These are phyloP conservation scores for Boletus subcaerulescens DNA, from an alignment of 768 basidiomycete genomes.

Conservation along the genomic window DNA sequence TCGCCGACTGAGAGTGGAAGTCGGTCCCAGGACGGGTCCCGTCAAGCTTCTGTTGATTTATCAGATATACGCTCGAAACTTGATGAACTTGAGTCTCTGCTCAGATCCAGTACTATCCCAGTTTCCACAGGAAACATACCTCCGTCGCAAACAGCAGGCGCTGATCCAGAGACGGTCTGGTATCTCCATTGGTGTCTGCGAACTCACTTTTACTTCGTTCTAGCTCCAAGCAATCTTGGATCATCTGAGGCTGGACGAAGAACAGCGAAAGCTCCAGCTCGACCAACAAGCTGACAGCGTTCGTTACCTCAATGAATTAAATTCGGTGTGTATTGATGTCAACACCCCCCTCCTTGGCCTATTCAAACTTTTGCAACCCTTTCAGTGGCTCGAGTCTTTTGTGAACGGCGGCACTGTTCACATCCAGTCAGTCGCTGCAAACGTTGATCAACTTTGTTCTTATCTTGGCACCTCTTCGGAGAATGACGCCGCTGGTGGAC, in stretches of 20 bases:
- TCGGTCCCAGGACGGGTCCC: background rate
- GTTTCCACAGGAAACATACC: background rate
- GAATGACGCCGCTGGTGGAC: conserved; percentile 9
- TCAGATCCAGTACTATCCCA: conserved; percentile 1
- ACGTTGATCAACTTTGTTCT: conserved; percentile 58
- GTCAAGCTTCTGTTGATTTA: conserved; percentile 15
- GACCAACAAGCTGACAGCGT: conserved; percentile 73
- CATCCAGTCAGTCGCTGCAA: conserved; percentile 57
- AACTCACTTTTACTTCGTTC: background rate
- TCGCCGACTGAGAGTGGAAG: background rate
- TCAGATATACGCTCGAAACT: conserved; percentile 36
- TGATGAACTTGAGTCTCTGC: conserved; percentile 34
- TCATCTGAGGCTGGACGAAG: conserved; percentile 47
- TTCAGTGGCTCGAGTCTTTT: conserved; percentile 80
- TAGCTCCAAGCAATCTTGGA: conserved; percentile 46
- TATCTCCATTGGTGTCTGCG: background rate
- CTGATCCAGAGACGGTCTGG: conserved; percentile 21
- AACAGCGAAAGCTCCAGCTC: conserved; percentile 46
- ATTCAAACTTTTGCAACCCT: background rate
- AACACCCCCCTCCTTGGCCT: background rate
- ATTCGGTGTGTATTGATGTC: conserved; percentile 45
- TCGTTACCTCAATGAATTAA: conserved; percentile 76
- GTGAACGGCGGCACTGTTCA: conserved; percentile 75
- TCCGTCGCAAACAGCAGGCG: conserved; percentile 1
- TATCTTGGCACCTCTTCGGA: conserved; percentile 44